A percentile compares a stretch with the other conserved stretches of the same genome.
These are phyloP conservation scores for Nakaseomyces uthaithaninus DNA, from an alignment of 1,139 yeast genomes.

Conservation along the genomic window DNA sequence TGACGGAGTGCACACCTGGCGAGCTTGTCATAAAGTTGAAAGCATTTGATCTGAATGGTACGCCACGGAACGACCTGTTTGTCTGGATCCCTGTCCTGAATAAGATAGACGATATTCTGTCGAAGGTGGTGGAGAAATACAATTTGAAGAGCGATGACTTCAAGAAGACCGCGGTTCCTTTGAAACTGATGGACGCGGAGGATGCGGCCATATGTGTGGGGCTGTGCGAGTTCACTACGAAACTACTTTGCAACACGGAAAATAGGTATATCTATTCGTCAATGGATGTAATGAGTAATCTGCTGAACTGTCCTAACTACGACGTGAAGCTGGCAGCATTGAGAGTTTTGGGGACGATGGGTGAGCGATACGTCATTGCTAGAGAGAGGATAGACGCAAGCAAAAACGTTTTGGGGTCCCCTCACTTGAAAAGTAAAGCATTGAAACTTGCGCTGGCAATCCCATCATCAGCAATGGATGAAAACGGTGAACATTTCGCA, in stretches of 20 bases:
- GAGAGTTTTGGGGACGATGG: slow-evolving; percentile 53
- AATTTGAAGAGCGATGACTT: slow-evolving; percentile 30
- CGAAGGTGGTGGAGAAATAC: slow-evolving; percentile 46
- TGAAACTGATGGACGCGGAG: slow-evolving; percentile 38
- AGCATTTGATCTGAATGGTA: slow-evolving; percentile 40
- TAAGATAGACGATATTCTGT: slow-evolving; percentile 62
- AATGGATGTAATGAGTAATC: slow-evolving; percentile 49
- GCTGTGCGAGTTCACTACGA: slow-evolving; percentile 53
- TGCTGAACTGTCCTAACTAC: slow-evolving; percentile 55
- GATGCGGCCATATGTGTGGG: slow-evolving; percentile 45
- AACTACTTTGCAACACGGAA: slow-evolving; percentile 61
- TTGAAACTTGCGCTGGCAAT: slow-evolving; percentile 46
- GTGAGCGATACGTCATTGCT: slow-evolving; percentile 47
- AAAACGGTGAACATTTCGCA: slow-evolving; percentile 43
- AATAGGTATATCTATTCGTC: slow-evolving; percentile 63
- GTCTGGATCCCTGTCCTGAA: slow-evolving; percentile 75
- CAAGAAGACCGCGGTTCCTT: slow-evolving; percentile 38
- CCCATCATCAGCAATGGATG: slow-evolving; percentile 41
- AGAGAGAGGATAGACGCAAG: slow-evolving; percentile 39
- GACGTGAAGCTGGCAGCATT: slow-evolving; percentile 55
- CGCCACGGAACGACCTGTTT: slow-evolving; percentile 60
- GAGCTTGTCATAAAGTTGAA: slow-evolving; percentile 24
- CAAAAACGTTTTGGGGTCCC: slow-evolving; percentile 35
- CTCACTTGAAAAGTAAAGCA: slow-evolving; percentile 36
- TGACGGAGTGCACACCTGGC: slow-evolving; percentile 18